phyloP scores from a whole-genome alignment of 495 filamentous ascomycete genomes.

The Hypoxylon cercidicola region DNA sequence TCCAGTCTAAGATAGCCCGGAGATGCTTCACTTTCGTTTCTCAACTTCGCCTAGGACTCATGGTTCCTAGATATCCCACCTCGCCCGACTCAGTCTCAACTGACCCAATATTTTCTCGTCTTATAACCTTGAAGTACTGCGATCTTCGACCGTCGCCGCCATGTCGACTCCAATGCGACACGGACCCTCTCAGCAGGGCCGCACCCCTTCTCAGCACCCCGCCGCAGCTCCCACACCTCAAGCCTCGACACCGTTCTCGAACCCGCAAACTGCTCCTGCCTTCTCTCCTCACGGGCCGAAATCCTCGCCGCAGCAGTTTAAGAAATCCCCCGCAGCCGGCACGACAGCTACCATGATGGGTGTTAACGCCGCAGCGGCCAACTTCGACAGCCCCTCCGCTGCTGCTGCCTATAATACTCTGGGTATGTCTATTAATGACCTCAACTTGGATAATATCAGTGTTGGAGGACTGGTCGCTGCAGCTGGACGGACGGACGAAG shows the following conservation, averaged over 20 bases:
- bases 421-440: slow-evolving; percentile 53
- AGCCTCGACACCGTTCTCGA: slow-evolving; percentile 66
- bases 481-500: slow-evolving; percentile 60
- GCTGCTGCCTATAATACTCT: slow-evolving; percentile 60
- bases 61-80: no score
- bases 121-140: not conserved
- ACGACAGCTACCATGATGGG: slow-evolving; percentile 50
- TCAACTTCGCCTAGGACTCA: no score
- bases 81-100: not conserved
- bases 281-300: slow-evolving; percentile 62
- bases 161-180: slow-evolving; percentile 66
- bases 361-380: slow-evolving; percentile 48
- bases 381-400: slow-evolving; percentile 65
- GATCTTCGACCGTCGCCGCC: not conserved
- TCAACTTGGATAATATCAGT: slow-evolving; percentile 53
- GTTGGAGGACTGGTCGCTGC: slow-evolving; percentile 47
- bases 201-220: slow-evolving; percentile 58
- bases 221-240: slow-evolving; percentile 63
- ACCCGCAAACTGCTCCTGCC: slow-evolving; percentile 53
- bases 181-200: slow-evolving; percentile 60
- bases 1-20: no score
- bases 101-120: not conserved
- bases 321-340: slow-evolving; percentile 61
- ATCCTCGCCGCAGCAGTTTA: slow-evolving; percentile 65
- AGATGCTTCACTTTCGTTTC: no score